Base-by-base conservation (phyloP, 164 flowering plant genomes). In the Aristolochia californica region DNA sequence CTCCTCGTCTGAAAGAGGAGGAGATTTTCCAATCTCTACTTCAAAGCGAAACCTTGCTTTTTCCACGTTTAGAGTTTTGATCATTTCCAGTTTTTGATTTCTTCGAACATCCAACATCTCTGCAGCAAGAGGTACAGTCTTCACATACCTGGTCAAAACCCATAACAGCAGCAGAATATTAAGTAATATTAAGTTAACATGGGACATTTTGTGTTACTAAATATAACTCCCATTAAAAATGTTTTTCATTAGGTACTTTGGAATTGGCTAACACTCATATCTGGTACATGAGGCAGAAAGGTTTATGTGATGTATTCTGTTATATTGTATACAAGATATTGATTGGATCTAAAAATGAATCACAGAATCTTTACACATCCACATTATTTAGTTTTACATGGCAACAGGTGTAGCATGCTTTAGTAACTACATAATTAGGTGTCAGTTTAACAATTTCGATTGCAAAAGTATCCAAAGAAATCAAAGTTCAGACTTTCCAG, bases 91-190 rank as follows among this genome's bases (percentile, higher is more conserved):
- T 67, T 94, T 94, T 74, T 94, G 99, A 64, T 43, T 52, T 67
- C 76, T 87, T 69, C 96, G 77, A 28, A 89, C 95, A 68, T 94
- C 99, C 66, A 94, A 77, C 64, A 89, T 60, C 74, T 89, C 73
- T 34, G 99, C 97, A 55, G 99, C 99, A 58, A 94, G 87, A 40
- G 99, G 99, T 34, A 94, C 99, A 23, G 75, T 89, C 79, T 83
- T 84, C 66, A 94, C 97, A 73, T 94, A 94, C 74, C 99, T 94
- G 76, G 59, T 62, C 63, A 73, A 34, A 43, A 48, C 51, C 22
- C 22, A 48, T 15, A 1, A 48, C 7, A 22, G 23, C 20, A 16
- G 2, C 17, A 48, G 22, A 48, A 48, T 0, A n/a, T 48, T n/a
- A 44, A n/a, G 47, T 13, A 44, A 44, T 13, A 44, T 9, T 4